Conservation (phyloP, 164 flowering plant species). For the Nymphaea thermarum region DNA sequence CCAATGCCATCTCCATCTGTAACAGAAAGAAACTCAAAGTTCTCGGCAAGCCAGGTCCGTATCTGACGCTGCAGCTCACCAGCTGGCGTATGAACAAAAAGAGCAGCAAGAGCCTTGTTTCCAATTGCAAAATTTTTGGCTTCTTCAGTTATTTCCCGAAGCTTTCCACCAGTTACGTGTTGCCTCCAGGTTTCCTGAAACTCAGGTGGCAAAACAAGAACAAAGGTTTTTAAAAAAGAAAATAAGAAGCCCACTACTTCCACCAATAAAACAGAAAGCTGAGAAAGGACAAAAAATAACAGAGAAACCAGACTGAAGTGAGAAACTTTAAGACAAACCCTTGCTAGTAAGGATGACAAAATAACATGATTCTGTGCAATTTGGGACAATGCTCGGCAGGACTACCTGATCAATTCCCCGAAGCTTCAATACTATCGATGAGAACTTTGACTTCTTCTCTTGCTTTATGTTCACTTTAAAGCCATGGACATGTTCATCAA, state of each 20-base stretch:
- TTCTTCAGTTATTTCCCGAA: constrained; percentile 91
- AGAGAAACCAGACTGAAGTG: too few relatives aligned
- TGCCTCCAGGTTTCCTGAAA: constrained; percentile 80
- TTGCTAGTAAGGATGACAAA: too few relatives aligned
- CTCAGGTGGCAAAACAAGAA: too few relatives aligned
- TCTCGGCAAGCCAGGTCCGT: constrained; percentile 93
- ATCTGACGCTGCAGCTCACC: constrained; percentile 98
- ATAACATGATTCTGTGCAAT: not conserved
- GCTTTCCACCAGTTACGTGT: constrained; percentile 95
- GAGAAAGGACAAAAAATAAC: too few relatives aligned
- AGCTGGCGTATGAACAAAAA: constrained; percentile 98
- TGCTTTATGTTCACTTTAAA: constrained; percentile 88
- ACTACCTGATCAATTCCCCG: constrained; percentile 91
- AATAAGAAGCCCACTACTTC: too few relatives aligned
- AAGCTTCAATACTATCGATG: constrained; percentile 85
- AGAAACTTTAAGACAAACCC: too few relatives aligned
- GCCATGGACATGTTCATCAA: constrained; percentile 61
- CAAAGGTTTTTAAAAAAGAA: too few relatives aligned
- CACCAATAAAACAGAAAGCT: too few relatives aligned
- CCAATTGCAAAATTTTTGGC: constrained; percentile 91
- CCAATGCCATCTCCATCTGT: constrained; percentile 55
- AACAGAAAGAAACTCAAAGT: constrained; percentile 89
- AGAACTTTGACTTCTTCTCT: constrained; percentile 87
- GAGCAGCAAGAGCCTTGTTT: constrained; percentile 91
- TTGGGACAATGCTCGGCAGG: not conserved